Conservation (phyloP, 2,329 filamentous ascomycete genomes). For the Coniochaeta sp. region DNA sequence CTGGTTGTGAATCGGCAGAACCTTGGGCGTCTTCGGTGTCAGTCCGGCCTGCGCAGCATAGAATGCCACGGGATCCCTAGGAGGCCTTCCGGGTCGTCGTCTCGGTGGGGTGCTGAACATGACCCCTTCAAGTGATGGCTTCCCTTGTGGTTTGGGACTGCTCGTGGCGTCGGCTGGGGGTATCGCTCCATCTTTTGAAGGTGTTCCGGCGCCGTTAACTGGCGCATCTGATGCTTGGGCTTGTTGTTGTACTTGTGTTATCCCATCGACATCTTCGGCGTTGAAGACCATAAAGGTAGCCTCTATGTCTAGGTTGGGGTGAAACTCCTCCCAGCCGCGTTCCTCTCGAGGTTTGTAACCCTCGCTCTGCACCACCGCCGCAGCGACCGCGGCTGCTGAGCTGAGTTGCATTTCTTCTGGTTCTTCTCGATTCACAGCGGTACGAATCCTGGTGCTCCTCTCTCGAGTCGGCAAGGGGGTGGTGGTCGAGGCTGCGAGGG, state of each 20-base stretch:
- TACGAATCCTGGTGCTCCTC: slow-evolving; percentile 48
- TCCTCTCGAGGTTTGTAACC: slow-evolving; percentile 97
- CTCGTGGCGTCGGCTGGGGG: slow-evolving; percentile 31
- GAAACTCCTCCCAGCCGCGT: slow-evolving; percentile 95
- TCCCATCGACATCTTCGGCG: slow-evolving; percentile 79
- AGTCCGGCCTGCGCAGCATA: slow-evolving; percentile 39
- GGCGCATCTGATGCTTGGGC: slow-evolving; percentile 25
- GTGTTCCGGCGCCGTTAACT: slow-evolving; percentile 36
- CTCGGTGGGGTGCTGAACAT: slow-evolving; percentile 27
- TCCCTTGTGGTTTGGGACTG: slow-evolving; percentile 32
- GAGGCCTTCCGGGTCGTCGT: slow-evolving; percentile 36
- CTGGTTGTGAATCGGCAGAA: slow-evolving; percentile 70
- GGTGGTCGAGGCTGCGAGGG: slow-evolving; percentile 39
- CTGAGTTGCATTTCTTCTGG: slow-evolving; percentile 65
- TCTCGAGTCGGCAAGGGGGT: slow-evolving; percentile 47
- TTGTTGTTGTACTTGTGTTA: slow-evolving; percentile 39
- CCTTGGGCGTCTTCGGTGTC: slow-evolving; percentile 52
- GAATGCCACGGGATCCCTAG: slow-evolving; percentile 44
- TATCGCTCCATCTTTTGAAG: slow-evolving; percentile 36
- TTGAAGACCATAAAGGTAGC: slow-evolving; percentile 69
- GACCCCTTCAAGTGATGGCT: slow-evolving; percentile 12
- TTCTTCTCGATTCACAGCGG: slow-evolving; percentile 40
- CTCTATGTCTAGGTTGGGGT: slow-evolving; percentile 90
- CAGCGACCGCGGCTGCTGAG: slow-evolving; percentile 82
- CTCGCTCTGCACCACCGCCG: slow-evolving; percentile 82